Evolutionary conservation across 495 filamentous ascomycete genomes (phyloP), one percentile per base, ranked within the genome.

Genomic region (Eremomyces bilateralis): DNA sequence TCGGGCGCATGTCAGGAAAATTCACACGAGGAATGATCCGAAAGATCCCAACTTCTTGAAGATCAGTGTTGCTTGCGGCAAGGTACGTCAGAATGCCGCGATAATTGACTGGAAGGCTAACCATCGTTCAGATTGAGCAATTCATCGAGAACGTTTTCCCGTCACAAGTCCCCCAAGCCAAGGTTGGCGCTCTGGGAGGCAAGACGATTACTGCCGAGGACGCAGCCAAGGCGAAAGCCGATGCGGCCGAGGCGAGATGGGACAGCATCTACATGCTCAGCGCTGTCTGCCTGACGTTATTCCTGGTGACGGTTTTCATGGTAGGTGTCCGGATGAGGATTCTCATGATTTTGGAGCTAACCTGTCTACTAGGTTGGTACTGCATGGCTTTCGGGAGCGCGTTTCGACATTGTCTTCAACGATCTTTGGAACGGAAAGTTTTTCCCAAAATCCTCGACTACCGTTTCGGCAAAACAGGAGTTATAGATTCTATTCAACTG

Each of bases 111-210:
- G 4, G 3, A 20, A 27, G 8, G 3, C 11, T 16, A 16, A 8
- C 16, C 24, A 15, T 11, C 15, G 29, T n/a, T 20, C 47, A 94
- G 82, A 80, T 94, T 34, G 88, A 97, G 51, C 80, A 92, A 64
- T 97, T 92, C 54, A 91, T 95, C 43, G 88, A 97, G 52, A 69
- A 70, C 4, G 75, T 97, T 46, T 97, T 84, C 70, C 88, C 88
- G 4, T 68, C 71, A 11, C 72, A 78, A 42, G 61, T 17, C 37
- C 37, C 34, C 40, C 44, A 31, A 38, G 40, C 54, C 39, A 42
- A 29, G 46, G 42, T 5, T 38, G 16, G 8, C 6, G 17, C 20
- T 10, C 17, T 8, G 16, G 10, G 18, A 6, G 18, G 8, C 8
- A 37, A 6, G 43, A 43, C 64, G 63, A 46, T 58, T 15, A 46